These are phyloP conservation scores for Phytophthora litchii DNA, from an alignment of 352 stramenopile genomes.

Conservation along the genomic window DNA sequence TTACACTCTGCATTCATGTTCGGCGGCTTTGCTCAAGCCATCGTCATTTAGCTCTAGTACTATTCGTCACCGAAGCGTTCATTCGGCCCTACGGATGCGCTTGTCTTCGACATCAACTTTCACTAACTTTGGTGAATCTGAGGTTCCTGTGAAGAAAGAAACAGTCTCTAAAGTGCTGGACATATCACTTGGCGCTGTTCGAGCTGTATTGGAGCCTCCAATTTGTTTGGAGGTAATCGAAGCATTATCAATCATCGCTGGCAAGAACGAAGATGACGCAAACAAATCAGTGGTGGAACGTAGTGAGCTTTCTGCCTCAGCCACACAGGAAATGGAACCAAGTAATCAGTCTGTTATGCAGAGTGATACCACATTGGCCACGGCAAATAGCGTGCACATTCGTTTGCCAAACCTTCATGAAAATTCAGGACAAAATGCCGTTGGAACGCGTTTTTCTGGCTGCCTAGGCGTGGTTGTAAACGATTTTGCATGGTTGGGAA, in stretches of 20 bases:
- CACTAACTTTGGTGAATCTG: slow-evolving; percentile 7
- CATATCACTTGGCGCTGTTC: slow-evolving; percentile 37
- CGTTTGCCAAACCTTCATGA: slow-evolving; percentile 9
- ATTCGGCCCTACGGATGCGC: slow-evolving; percentile 69
- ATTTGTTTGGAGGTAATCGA: slow-evolving; percentile 37
- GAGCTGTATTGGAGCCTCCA: slow-evolving; percentile 31
- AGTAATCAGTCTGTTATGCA: slow-evolving; percentile 16
- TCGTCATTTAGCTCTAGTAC: slow-evolving; percentile 23
- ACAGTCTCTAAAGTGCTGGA: slow-evolving; percentile 39
- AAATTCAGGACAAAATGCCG: background rate
- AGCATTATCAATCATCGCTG: slow-evolving; percentile 24
- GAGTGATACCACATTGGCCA: slow-evolving; percentile 40
- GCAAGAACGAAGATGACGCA: slow-evolving; percentile 6
- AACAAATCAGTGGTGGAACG: slow-evolving; percentile 1
- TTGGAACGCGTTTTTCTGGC: slow-evolving; percentile 3
- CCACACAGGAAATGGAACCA: background rate
- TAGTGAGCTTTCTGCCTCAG: background rate
- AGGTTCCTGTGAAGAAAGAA: slow-evolving; percentile 11
- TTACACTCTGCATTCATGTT: slow-evolving; percentile 47
- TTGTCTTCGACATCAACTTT: slow-evolving; percentile 26
- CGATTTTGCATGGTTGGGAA: slow-evolving; percentile 31
- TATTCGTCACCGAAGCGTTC: slow-evolving; percentile 54
- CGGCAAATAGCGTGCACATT: slow-evolving; percentile 38
- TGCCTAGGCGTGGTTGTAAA: slow-evolving; percentile 21
- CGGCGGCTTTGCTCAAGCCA: slow-evolving; percentile 27